A percentile compares a stretch with the other conserved stretches of the same genome.
Evolutionary conservation across 2,329 filamentous ascomycete genomes (phyloP).

Genomic region (Orbilia quercus): DNA sequence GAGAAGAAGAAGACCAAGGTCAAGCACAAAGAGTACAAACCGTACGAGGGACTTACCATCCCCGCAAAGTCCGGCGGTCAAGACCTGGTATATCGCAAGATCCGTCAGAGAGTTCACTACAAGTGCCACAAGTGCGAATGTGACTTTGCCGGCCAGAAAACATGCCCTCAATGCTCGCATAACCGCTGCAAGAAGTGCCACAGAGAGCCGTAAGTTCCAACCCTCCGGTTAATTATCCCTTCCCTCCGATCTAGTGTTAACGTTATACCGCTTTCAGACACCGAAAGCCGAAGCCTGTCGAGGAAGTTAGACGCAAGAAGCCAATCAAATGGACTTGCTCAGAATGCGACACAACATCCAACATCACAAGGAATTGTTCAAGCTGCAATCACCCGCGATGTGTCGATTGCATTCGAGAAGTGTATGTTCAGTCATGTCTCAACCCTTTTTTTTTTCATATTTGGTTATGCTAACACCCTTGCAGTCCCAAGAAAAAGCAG

Average conservation of each 20-base stretch:
- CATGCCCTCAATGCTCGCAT: constrained; percentile 77
- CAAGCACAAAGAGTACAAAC: constrained; percentile 63
- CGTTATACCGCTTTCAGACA: constrained; percentile 22
- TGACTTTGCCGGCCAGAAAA: constrained; percentile 72
- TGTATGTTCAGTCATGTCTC: constrained; percentile 21
- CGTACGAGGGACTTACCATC: constrained; percentile 67
- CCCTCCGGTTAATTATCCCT: neutral
- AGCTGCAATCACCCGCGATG: constrained; percentile 45
- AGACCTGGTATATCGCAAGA: constrained; percentile 77
- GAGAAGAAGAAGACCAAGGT: constrained; percentile 70
- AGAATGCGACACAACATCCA: constrained; percentile 31
- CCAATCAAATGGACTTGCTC: constrained; percentile 51
- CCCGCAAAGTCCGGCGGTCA: constrained; percentile 75
- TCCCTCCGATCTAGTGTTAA: neutral
- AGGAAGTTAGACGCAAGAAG: constrained; percentile 40
- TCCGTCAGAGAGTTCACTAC: constrained; percentile 78
- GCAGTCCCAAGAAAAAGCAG: constrained; percentile 48
- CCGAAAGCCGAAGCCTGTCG: constrained; percentile 36
- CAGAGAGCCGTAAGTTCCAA: constrained; percentile 76
- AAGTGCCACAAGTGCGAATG: constrained; percentile 79
- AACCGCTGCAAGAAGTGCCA: constrained; percentile 82
- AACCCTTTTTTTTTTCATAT: too few relatives aligned
- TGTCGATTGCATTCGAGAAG: constrained; percentile 42
- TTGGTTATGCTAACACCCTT: neutral
- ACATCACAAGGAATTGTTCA: constrained; percentile 32